phyloP scores from a whole-genome alignment of 495 filamentous ascomycete species.

The Penicillium coffeae region DNA sequence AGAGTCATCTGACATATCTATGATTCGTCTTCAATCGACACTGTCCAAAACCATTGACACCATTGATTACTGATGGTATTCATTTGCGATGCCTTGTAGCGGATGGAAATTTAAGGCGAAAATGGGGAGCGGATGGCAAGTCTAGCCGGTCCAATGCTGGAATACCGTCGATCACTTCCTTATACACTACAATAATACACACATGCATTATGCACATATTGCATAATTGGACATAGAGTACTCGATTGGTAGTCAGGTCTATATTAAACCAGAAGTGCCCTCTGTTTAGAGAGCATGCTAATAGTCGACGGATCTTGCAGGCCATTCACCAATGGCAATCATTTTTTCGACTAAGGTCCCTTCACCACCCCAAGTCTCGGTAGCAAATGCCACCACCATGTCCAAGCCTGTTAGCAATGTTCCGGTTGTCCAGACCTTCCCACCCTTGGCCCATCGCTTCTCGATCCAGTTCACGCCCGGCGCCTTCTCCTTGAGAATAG shows the following conservation, averaged over 20 bases:
- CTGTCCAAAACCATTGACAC: not conserved
- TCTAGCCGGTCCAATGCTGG: not conserved
- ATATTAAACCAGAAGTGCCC: no score
- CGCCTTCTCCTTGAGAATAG: not conserved
- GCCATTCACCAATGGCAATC: not conserved
- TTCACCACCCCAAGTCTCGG: not conserved
- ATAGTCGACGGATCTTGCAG: not conserved
- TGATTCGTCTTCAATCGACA: not conserved
- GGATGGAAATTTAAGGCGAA: not conserved
- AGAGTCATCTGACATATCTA: not conserved
- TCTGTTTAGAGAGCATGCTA: no score
- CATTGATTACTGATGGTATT: not conserved
- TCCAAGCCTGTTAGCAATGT: conserved; percentile 29
- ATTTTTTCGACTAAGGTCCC: not conserved
- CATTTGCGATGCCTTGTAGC: not conserved
- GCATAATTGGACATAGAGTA: no score
- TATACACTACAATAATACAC: not conserved
- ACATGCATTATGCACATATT: not conserved
- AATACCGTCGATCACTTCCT: not conserved
- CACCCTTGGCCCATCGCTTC: conserved; percentile 25
- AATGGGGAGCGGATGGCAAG: not conserved
- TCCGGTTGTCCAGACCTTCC: conserved; percentile 29
- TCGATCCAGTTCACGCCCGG: conserved; percentile 23
- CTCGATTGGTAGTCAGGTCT: no score
- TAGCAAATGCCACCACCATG: conserved; percentile 17